Evolutionary conservation across 176 grass and related monocot species (phyloP).

Genomic region (Avena insularis): DNA sequence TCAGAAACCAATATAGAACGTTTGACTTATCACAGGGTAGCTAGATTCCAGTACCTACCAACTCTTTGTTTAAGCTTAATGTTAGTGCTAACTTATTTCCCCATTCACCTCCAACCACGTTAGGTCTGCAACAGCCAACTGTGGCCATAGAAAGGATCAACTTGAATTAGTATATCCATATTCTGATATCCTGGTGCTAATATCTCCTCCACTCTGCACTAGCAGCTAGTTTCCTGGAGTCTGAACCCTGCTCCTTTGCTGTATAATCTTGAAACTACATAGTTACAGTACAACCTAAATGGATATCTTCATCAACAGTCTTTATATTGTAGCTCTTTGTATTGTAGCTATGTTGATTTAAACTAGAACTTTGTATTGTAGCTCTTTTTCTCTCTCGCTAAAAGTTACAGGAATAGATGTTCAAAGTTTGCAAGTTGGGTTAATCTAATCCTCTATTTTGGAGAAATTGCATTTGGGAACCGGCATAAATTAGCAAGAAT

Average conservation of each 20-base stretch:
- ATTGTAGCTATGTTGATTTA: too few species aligned
- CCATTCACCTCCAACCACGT: not conserved
- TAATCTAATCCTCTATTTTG: too few species aligned
- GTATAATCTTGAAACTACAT: too few species aligned
- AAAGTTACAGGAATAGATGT: too few species aligned
- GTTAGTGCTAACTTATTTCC: not conserved
- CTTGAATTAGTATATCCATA: constrained; percentile 23
- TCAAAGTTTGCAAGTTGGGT: too few species aligned
- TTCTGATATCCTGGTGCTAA: not conserved
- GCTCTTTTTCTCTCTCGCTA: too few species aligned
- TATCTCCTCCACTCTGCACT: not conserved
- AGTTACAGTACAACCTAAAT: not conserved
- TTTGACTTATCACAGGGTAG: constrained; percentile 43
- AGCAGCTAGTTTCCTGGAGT: not conserved
- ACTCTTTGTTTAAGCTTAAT: constrained; percentile 25
- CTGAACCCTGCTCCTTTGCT: not conserved
- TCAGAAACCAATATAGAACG: not conserved
- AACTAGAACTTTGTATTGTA: too few species aligned
- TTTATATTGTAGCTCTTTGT: not conserved
- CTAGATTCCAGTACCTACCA: constrained; percentile 17
- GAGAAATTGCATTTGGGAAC: too few species aligned
- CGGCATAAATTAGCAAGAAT: too few species aligned
- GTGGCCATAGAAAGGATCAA: constrained; percentile 1
- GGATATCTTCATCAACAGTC: not conserved
- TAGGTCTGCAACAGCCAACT: constrained; percentile 14